Conservation (phyloP, 352 stramenopile species). For the Pythium utonaiense region DNA sequence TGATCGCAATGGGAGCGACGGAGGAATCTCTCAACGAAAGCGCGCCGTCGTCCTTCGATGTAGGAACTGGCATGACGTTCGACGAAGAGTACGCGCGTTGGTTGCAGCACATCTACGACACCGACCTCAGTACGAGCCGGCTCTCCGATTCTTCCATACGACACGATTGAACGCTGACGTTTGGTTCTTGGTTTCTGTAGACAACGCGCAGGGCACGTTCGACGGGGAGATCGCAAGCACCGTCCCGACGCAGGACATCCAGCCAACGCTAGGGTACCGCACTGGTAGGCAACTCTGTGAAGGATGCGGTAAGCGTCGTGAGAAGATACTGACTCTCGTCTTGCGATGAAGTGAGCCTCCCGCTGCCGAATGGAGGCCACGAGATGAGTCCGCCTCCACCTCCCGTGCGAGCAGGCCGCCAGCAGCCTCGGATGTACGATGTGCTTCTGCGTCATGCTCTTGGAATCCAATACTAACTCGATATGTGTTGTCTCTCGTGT, state of each 20-base stretch:
- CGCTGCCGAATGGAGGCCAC: slow-evolving; percentile 29
- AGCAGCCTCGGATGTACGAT: slow-evolving; percentile 32
- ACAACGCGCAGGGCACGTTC: slow-evolving; percentile 30
- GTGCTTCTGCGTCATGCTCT: neutral
- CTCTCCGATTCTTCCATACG: too few species aligned
- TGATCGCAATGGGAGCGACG: slow-evolving; percentile 63
- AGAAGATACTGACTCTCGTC: too few species aligned
- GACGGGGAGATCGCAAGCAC: slow-evolving; percentile 14
- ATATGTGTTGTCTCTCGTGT: neutral
- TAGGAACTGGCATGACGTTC: slow-evolving; percentile 64
- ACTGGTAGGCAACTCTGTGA: too few species aligned
- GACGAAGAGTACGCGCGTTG: slow-evolving; percentile 86
- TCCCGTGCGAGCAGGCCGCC: slow-evolving; percentile 22
- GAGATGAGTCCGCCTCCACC: slow-evolving; percentile 24
- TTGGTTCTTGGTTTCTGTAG: too few species aligned
- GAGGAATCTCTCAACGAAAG: slow-evolving; percentile 70
- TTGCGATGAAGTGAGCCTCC: slow-evolving; percentile 59
- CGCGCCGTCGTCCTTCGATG: slow-evolving; percentile 60
- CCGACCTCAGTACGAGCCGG: slow-evolving; percentile 76
- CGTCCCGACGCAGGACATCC: slow-evolving; percentile 26
- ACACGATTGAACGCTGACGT: too few species aligned
- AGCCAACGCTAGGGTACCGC: slow-evolving; percentile 33
- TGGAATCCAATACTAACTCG: neutral
- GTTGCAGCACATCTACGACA: slow-evolving; percentile 86
- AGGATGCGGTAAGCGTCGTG: too few species aligned